A percentile compares a stretch with the other conserved stretches of the same genome.
These are phyloP conservation scores for Backusella luteola DNA, from an alignment of 192 early-diverging fungal genomes.

Conservation along the genomic window DNA sequence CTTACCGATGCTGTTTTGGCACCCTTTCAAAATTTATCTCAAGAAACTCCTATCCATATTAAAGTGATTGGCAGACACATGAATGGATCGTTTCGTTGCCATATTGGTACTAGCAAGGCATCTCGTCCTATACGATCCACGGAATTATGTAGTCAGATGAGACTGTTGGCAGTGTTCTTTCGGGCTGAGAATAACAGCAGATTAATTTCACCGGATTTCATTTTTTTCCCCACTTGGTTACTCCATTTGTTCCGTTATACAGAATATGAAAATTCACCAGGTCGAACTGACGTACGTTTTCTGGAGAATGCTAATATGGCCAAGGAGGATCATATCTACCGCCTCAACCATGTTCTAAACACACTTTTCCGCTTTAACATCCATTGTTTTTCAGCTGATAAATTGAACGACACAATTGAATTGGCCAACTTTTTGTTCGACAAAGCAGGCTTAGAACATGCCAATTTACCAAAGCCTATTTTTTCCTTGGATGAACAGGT, in stretches of 20 bases:
- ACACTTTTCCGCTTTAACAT: slow-evolving; percentile 34
- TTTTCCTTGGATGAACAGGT: background rate
- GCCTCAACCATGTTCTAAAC: slow-evolving; percentile 35
- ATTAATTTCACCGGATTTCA: slow-evolving; percentile 28
- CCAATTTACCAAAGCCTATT: slow-evolving; percentile 11
- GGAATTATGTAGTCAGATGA: slow-evolving; percentile 30
- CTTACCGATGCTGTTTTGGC: slow-evolving; percentile 19
- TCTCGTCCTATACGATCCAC: slow-evolving; percentile 25
- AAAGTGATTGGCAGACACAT: slow-evolving; percentile 29
- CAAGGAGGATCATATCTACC: slow-evolving; percentile 34
- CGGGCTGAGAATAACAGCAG: slow-evolving; percentile 16
- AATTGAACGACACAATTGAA: slow-evolving; percentile 11
- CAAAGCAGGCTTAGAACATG: slow-evolving; percentile 13
- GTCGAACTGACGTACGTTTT: slow-evolving; percentile 29
- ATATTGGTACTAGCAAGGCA: slow-evolving; percentile 30
- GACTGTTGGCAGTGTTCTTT: slow-evolving; percentile 31
- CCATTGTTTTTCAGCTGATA: slow-evolving; percentile 16
- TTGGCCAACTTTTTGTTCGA: slow-evolving; percentile 25
- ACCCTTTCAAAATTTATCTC: background rate
- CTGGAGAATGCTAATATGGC: slow-evolving; percentile 26
- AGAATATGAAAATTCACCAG: slow-evolving; percentile 23
- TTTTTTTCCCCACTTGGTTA: slow-evolving; percentile 37
- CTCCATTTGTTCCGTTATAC: slow-evolving; percentile 32
- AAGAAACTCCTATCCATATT: slow-evolving; percentile 19
- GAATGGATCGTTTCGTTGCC: slow-evolving; percentile 29